A percentile compares a stretch with the other conserved stretches of the same genome.
Conservation (phyloP, 129 eudicot genomes). For the Escallonia rubra region DNA sequence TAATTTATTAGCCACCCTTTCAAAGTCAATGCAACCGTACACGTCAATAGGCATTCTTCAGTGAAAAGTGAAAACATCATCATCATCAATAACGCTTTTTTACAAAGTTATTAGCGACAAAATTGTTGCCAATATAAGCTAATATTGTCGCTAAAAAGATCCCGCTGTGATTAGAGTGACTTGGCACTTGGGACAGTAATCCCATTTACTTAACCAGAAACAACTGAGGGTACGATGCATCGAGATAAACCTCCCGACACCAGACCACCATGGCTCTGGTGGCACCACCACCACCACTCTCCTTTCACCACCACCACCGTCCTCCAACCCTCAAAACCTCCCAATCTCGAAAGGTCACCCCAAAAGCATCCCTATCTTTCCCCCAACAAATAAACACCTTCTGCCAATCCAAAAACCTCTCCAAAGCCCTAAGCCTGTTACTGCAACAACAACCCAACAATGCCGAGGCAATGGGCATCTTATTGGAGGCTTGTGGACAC, state of each 20-base stretch:
- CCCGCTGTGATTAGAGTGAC: too few relatives aligned
- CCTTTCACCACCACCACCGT: conserved; percentile 1
- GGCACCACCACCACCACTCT: conserved; percentile 8
- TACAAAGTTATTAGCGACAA: too few relatives aligned
- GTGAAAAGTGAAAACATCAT: too few relatives aligned
- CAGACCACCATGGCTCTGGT: conserved; percentile 6
- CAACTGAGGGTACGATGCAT: neutral
- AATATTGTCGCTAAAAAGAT: too few relatives aligned
- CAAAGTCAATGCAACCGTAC: too few relatives aligned
- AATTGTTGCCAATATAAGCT: too few relatives aligned
- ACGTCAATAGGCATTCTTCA: too few relatives aligned
- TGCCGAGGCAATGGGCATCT: conserved; percentile 21
- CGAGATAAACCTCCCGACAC: neutral
- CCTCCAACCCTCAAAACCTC: neutral
- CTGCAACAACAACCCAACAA: conserved; percentile 12
- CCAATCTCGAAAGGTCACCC: neutral
- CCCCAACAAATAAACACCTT: conserved; percentile 17
- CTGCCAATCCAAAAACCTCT: conserved; percentile 28
- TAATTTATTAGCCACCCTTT: too few relatives aligned
- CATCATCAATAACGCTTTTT: too few relatives aligned
- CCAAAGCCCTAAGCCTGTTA: conserved; percentile 21
- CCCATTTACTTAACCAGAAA: too few relatives aligned
- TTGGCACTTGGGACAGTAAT: too few relatives aligned
- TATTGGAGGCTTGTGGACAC: conserved; percentile 38
- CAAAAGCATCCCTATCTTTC: conserved; percentile 7